Evolutionary conservation across 2,329 filamentous ascomycete species (phyloP), one percentile per base, ranked within the genome.

Genomic region (Talaromyces sp.): DNA sequence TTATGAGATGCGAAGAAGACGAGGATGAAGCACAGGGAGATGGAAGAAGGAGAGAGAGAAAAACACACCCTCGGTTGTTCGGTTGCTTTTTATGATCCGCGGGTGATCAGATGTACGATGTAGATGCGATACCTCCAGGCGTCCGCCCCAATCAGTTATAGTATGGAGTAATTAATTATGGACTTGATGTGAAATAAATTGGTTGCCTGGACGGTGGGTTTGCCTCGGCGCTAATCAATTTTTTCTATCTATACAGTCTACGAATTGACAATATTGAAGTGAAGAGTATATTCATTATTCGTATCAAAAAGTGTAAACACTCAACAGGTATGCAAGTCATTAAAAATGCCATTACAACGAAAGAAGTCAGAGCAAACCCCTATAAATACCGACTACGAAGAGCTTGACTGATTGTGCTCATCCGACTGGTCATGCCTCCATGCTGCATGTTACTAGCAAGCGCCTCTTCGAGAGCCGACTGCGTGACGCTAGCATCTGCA

Each of bases 401-500:
- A 3, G 82, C 79, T 69, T 85, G 82, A 63, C 83, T 85, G 56
- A 82, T 78, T 0, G 77, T 80, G 63, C 79, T 82, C 75, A 81
- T 81, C 51, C 79, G 72, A 64, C 80, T 81, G 9, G 78, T 78
- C 71, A 81, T 77, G 6, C 76, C 76, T 16, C 77, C 78, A 58
- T 85, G 81, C 59, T 86, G 83, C 78, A 88, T 86, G 60, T 87
- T 85, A 67, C 84, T 87, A 65, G 87, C 72, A 50, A 88, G 73
- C 5, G 85, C 86, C 66, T 88, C 86, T 68, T 88, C 86, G 30
- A 89, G 75, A 3, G 86, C 86, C 14, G 84, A 87, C 68, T 87
- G 85, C 57, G 86, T 87, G 27, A 89, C 83, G 64, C 85, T 86
- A 7, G 85, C 81, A 75, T 86, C 85, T 84, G 64, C 14, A 50